Conservation (phyloP, 306 rosid genomes). For the Abrus pulchellus region DNA sequence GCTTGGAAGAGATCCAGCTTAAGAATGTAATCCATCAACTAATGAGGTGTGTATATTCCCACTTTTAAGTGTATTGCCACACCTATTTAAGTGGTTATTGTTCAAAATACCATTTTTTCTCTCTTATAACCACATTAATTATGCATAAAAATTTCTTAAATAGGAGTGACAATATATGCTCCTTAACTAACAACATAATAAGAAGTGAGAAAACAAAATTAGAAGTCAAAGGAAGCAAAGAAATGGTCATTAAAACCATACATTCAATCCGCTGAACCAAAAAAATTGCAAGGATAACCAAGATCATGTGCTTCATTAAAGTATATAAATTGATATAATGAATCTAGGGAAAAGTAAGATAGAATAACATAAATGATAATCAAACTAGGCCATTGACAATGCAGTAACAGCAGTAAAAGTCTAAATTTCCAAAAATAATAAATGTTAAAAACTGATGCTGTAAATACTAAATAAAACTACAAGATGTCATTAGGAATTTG, state of each 20-base stretch:
- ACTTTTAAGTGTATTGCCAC: too few relatives aligned
- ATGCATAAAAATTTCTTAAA: too few relatives aligned
- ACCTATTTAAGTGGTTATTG: too few relatives aligned
- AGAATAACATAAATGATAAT: too few relatives aligned
- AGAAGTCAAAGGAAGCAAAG: background rate
- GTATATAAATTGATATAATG: background rate
- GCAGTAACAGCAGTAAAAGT: constrained; percentile 1
- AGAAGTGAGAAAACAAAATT: constrained; percentile 10
- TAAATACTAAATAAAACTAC: constrained; percentile 29
- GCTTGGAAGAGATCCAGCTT: constrained; percentile 28
- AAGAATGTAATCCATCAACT: constrained; percentile 32
- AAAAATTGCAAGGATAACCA: constrained; percentile 12
- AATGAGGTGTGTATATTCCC: background rate
- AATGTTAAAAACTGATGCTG: background rate
- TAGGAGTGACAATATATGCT: too few relatives aligned
- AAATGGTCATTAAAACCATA: constrained; percentile 3
- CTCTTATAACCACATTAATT: too few relatives aligned
- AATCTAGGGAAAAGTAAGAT: background rate
- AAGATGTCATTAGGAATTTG: constrained; percentile 25
- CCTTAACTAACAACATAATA: background rate
- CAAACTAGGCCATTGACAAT: background rate
- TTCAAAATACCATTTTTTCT: too few relatives aligned
- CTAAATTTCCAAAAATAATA: constrained; percentile 22
- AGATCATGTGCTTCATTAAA: constrained; percentile 3
- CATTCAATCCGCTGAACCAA: background rate